These are phyloP conservation scores for Elsinoe necatrix DNA, from an alignment of 2,329 filamentous ascomycete species.

Conservation along the genomic window DNA sequence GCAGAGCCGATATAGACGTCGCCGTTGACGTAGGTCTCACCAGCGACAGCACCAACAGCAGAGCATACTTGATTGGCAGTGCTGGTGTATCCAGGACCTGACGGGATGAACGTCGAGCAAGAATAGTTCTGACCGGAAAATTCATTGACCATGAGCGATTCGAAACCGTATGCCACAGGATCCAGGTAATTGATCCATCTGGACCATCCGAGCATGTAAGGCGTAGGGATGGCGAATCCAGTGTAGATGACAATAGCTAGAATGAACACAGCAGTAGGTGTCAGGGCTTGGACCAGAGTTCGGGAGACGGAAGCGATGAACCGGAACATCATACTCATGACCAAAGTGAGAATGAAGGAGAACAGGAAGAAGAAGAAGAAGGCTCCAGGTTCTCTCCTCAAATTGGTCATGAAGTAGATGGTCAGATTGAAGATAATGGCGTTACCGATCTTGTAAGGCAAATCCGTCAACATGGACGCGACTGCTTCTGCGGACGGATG, in stretches of 20 bases:
- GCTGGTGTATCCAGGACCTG: slow-evolving; percentile 29
- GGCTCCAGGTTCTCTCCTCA: slow-evolving; percentile 61
- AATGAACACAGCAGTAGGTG: slow-evolving; percentile 50
- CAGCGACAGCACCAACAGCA: slow-evolving; percentile 35
- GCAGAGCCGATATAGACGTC: slow-evolving; percentile 29
- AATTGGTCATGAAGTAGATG: slow-evolving; percentile 80
- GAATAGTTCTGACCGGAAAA: slow-evolving; percentile 57
- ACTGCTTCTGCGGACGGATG: slow-evolving; percentile 85
- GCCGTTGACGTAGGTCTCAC: slow-evolving; percentile 32
- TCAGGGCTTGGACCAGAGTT: slow-evolving; percentile 52
- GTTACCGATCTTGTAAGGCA: slow-evolving; percentile 76
- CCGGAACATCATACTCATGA: slow-evolving; percentile 82
- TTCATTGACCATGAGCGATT: slow-evolving; percentile 55
- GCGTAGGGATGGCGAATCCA: slow-evolving; percentile 51
- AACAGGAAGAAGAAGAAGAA: slow-evolving; percentile 85
- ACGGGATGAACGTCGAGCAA: slow-evolving; percentile 40
- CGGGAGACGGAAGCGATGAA: slow-evolving; percentile 69
- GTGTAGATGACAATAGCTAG: slow-evolving; percentile 59
- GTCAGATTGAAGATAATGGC: slow-evolving; percentile 67
- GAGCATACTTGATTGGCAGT: slow-evolving; percentile 32
- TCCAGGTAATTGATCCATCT: slow-evolving; percentile 75
- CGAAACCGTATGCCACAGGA: slow-evolving; percentile 71
- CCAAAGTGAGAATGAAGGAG: slow-evolving; percentile 61
- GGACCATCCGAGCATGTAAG: slow-evolving; percentile 70
- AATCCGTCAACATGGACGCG: slow-evolving; percentile 74